Conservation (phyloP, 2,329 filamentous ascomycete genomes). For the Fusarium neocosmosporiellum region DNA sequence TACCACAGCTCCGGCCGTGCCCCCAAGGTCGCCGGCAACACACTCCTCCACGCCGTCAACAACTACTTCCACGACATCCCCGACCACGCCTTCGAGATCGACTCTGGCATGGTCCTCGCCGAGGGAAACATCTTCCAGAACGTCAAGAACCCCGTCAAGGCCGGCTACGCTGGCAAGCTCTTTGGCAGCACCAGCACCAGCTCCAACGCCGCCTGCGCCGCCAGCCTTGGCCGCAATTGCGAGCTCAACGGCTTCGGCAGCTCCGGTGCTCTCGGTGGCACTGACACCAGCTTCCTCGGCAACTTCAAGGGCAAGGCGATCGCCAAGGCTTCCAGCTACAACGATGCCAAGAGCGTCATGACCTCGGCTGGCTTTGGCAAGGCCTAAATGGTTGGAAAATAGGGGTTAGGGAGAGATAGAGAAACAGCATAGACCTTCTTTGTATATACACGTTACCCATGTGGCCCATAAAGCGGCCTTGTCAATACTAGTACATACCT, state of each 20-base stretch:
- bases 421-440: constrained; percentile 22
- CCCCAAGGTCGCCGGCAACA: constrained; percentile 68
- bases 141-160: constrained; percentile 56
- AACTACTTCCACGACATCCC: constrained; percentile 69
- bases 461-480: constrained; percentile 7
- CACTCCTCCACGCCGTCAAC: constrained; percentile 69
- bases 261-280: constrained; percentile 52
- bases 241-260: constrained; percentile 60
- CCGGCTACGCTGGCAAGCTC: constrained; percentile 46
- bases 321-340: constrained; percentile 54
- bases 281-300: constrained; percentile 60
- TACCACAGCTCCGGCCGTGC: constrained; percentile 67
- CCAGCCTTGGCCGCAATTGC: constrained; percentile 61
- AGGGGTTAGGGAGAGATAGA: neutral
- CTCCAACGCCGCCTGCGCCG: constrained; percentile 55
- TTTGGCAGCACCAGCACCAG: constrained; percentile 47
- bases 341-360: constrained; percentile 50
- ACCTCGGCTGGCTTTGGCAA: constrained; percentile 60
- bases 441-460: constrained; percentile 30
- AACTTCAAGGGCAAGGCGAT: constrained; percentile 65
- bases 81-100: constrained; percentile 69
- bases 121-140: constrained; percentile 71
- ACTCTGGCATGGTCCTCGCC: constrained; percentile 58
- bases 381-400: constrained; percentile 42
- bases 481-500: constrained; percentile 27